Base-by-base conservation (phyloP, 768 basidiomycete genomes). In the Chalciporus chontae region DNA sequence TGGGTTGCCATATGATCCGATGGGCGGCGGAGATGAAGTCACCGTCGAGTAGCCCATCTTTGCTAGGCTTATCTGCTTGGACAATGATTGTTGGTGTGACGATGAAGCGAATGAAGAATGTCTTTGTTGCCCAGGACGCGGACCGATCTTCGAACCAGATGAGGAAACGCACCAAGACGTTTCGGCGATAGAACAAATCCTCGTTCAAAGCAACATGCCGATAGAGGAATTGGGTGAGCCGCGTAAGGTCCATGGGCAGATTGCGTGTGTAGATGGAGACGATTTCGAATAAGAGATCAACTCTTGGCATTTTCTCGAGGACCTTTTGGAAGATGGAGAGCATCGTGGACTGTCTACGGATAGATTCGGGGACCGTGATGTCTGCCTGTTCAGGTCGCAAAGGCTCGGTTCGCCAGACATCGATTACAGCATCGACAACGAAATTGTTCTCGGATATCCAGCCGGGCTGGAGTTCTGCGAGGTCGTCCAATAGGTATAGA, bases 261-360 rank as follows among this genome's bases (percentile, higher is more conserved):
- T 84, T 79, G 55, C 86, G 84, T 21, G 85, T 83, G 70, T 85
- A 97, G 41, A 93, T 71, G 10, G 83, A 81, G 42, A 90, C 83
- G 32, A 96, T 73, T 49, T 94, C 92, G 66, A 96, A 96, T 9
- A 98, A 71, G 7, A 99, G 72, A 59, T 95, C 90, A 41, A 96
- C 79, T 40, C 91, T 86, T 38, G 84, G 81, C n/a, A 79, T 76
- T 46, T 80, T 76, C 55, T 83, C 74, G 40, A 92, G 73, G 0
- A 81, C 80, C 46, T 80, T 79, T 55, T 84, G 81, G 69, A 98
- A 93, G 52, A 97, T 82, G 5, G 81, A 76, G 36, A 92, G 69
- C 58, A 93, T 76, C 42, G 90, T 68, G 5, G 77, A 73, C 55
- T 86, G 83, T 50, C 82, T 73, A 51, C 81, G 82, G 14, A 78